A percentile compares a stretch with the other conserved stretches of the same genome.
These are phyloP conservation scores for Teunomyces panamensis DNA, from an alignment of 805 yeast species.

Conservation along the genomic window DNA sequence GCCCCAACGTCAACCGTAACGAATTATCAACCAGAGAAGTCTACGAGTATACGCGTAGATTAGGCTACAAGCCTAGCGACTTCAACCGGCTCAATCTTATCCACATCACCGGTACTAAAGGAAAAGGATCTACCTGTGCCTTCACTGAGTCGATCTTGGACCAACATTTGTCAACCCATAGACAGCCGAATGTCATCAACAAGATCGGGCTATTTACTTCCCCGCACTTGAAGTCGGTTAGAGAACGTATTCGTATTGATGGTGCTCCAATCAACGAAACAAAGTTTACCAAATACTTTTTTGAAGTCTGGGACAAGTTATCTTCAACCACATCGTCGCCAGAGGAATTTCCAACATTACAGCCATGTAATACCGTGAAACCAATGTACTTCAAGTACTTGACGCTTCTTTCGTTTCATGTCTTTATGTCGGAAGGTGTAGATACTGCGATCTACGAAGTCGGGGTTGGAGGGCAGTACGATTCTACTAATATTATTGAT, in stretches of 20 bases:
- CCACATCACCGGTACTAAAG: constrained; percentile 97
- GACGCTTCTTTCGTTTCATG: constrained; percentile 87
- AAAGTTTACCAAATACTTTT: constrained; percentile 82
- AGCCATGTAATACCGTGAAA: constrained; percentile 66
- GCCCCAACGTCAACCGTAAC: constrained; percentile 53
- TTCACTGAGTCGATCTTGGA: constrained; percentile 77
- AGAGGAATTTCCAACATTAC: constrained; percentile 56
- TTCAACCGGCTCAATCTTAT: constrained; percentile 73
- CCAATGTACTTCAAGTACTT: constrained; percentile 93
- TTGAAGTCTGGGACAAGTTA: constrained; percentile 88
- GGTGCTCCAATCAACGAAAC: constrained; percentile 82
- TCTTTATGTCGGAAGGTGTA: constrained; percentile 84
- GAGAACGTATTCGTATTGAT: constrained; percentile 86
- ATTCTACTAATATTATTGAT: constrained; percentile 86
- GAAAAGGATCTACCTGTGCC: constrained; percentile 97
- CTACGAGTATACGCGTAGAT: constrained; percentile 41
- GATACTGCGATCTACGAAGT: constrained; percentile 95
- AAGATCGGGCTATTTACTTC: constrained; percentile 93
- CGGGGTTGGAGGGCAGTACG: constrained; percentile 97
- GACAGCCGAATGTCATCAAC: constrained; percentile 2
- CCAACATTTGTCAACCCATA: constrained; percentile 47
- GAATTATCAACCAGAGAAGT: constrained; percentile 80
- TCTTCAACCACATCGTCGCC: constrained; percentile 55
- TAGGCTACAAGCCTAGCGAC: constrained; percentile 52
- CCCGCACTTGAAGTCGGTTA: constrained; percentile 89